phyloP scores from a whole-genome alignment of 2,329 filamentous ascomycete genomes.

The Curvularia sp. region DNA sequence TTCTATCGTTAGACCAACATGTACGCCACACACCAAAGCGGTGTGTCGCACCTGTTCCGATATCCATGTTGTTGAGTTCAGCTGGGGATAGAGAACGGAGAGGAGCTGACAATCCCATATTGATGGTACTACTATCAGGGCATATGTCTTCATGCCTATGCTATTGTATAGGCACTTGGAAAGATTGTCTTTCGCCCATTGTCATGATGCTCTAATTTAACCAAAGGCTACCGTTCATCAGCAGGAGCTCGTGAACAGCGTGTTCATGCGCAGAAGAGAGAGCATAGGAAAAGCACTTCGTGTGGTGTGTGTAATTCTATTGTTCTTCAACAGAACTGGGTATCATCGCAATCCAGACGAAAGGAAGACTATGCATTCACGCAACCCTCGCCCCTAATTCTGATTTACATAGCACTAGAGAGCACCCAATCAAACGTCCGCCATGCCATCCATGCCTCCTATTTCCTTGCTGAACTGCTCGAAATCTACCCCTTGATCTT shows the following conservation, averaged over 20 bases:
- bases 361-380: neutral
- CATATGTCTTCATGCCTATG: neutral
- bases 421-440: neutral
- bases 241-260: neutral
- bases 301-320: neutral
- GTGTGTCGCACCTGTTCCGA: neutral
- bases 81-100: neutral
- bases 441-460: slow-evolving; percentile 62
- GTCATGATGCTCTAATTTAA: neutral
- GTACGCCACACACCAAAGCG: neutral
- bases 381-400: neutral
- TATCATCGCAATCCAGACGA: slow-evolving; percentile 4
- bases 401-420: neutral
- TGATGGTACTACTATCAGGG: too few species aligned
- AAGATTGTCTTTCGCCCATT: neutral
- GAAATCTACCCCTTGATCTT: slow-evolving; percentile 79
- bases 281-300: neutral
- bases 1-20: neutral
- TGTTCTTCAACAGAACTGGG: neutral
- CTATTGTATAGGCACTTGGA: neutral
- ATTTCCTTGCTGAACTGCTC: slow-evolving; percentile 78
- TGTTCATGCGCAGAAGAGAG: neutral
- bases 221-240: too few species aligned
- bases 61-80: neutral
- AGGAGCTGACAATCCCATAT: neutral